phyloP scores from a whole-genome alignment of 148 eudicot species.

The Vaccinium vitisidaea region DNA sequence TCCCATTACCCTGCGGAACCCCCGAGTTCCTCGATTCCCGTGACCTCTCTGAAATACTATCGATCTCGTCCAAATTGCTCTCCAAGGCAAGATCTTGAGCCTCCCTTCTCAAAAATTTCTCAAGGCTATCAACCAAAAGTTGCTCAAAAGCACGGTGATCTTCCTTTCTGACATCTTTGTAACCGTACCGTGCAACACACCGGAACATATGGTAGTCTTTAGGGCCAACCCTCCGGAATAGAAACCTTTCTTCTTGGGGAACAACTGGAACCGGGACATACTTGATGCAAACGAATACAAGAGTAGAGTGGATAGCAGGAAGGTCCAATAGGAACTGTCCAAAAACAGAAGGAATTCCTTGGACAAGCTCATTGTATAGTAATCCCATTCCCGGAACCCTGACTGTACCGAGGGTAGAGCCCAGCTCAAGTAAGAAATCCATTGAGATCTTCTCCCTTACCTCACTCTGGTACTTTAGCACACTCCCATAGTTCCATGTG shows the following conservation, averaged over 20 bases:
- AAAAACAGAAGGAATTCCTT: constrained; percentile 82
- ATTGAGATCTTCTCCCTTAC: constrained; percentile 72
- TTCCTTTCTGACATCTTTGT: constrained; percentile 89
- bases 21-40: constrained; percentile 37
- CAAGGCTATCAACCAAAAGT: constrained; percentile 68
- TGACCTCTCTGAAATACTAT: constrained; percentile 36
- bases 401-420: constrained; percentile 77
- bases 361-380: constrained; percentile 83
- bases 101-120: constrained; percentile 66
- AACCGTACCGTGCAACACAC: constrained; percentile 89
- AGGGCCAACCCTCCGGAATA: constrained; percentile 79
- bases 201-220: constrained; percentile 91
- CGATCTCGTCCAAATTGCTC: constrained; percentile 36
- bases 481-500: constrained; percentile 94
- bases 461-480: constrained; percentile 82
- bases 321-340: constrained; percentile 77
- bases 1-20: constrained; percentile 18
- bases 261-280: constrained; percentile 82
- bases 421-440: constrained; percentile 75
- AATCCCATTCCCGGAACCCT: constrained; percentile 84
- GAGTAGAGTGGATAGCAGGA: constrained; percentile 82
- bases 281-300: constrained; percentile 84
- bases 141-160: constrained; percentile 81
- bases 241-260: constrained; percentile 85
- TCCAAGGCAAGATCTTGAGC: constrained; percentile 71